Evolutionary conservation across 148 eudicot species (phyloP).

Genomic region (Fagopyrum tataricum): DNA sequence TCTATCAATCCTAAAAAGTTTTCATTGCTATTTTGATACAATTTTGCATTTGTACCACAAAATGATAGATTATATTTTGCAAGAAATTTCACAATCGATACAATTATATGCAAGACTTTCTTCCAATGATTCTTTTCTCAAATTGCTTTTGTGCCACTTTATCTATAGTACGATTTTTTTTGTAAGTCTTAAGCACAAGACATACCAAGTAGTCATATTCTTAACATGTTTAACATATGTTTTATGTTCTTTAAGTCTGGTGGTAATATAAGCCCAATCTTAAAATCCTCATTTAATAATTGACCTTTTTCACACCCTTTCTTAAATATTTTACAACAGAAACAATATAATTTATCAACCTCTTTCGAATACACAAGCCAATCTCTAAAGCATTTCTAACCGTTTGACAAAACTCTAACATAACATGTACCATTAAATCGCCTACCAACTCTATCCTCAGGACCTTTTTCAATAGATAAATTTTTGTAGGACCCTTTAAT

Average conservation of each 20-base stretch:
- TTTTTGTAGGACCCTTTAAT: conserved; percentile 2
- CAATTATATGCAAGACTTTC: conserved; percentile 1
- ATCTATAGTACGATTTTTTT: conserved; percentile 11
- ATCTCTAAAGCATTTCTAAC: conserved; percentile 6
- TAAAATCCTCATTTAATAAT: conserved; percentile 20
- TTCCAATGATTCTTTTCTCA: conserved; percentile 9
- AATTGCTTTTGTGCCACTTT: conserved; percentile 1
- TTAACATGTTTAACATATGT: background rate
- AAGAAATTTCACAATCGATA: conserved; percentile 2
- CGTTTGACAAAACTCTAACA: conserved; percentile 13
- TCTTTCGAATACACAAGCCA: conserved; percentile 16
- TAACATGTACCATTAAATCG: background rate
- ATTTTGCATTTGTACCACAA: conserved; percentile 10
- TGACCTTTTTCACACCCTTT: conserved; percentile 15
- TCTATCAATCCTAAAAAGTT: conserved; percentile 19
- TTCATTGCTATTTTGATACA: conserved; percentile 10
- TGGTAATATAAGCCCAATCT: background rate
- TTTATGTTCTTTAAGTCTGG: too few species aligned
- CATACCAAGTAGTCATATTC: conserved; percentile 9
- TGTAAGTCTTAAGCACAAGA: background rate
- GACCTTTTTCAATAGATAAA: background rate
- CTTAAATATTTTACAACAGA: conserved; percentile 20
- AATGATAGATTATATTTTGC: conserved; percentile 11
- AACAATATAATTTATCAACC: conserved; percentile 1
- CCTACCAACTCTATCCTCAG: background rate